phyloP scores from a whole-genome alignment of 2,329 filamentous ascomycete genomes.

The Exophiala bonariae region DNA sequence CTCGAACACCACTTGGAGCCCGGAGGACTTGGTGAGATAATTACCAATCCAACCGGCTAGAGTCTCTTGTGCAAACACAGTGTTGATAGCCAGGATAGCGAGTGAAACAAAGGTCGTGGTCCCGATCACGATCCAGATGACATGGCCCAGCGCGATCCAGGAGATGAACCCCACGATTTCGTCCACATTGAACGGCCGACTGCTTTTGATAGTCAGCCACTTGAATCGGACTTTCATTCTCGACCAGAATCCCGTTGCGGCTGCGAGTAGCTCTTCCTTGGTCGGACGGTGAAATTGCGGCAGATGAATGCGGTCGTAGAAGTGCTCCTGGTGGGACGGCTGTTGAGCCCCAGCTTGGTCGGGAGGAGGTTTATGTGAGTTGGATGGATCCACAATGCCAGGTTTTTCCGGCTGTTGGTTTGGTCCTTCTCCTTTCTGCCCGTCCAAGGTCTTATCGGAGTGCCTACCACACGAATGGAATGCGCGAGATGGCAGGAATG shows the following conservation, averaged over 20 bases:
- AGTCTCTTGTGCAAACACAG: constrained; percentile 95
- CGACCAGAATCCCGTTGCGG: constrained; percentile 90
- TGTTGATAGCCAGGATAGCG: constrained; percentile 88
- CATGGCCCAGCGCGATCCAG: constrained; percentile 90
- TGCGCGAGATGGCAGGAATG: background rate
- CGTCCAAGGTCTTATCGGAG: constrained; percentile 26
- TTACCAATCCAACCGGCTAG: constrained; percentile 91
- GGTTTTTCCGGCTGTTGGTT: constrained; percentile 20
- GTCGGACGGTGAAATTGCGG: constrained; percentile 79
- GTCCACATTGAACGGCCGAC: constrained; percentile 90
- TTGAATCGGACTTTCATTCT: constrained; percentile 90
- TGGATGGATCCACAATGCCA: constrained; percentile 18
- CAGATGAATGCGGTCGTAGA: constrained; percentile 66
- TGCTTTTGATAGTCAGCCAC: constrained; percentile 94
- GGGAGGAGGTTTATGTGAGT: constrained; percentile 24
- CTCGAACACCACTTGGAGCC: constrained; percentile 92
- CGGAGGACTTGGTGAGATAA: constrained; percentile 90
- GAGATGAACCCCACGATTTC: constrained; percentile 95
- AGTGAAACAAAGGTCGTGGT: constrained; percentile 97
- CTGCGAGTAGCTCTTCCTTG: constrained; percentile 88
- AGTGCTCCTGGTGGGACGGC: constrained; percentile 36
- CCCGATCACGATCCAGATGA: constrained; percentile 93
- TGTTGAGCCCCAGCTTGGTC: constrained; percentile 19
- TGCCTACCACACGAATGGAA: constrained; percentile 8
- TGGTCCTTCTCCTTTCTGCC: constrained; percentile 22